Conservation (phyloP, 192 early-diverging fungal genomes). For the Rhizophagus sp. region DNA sequence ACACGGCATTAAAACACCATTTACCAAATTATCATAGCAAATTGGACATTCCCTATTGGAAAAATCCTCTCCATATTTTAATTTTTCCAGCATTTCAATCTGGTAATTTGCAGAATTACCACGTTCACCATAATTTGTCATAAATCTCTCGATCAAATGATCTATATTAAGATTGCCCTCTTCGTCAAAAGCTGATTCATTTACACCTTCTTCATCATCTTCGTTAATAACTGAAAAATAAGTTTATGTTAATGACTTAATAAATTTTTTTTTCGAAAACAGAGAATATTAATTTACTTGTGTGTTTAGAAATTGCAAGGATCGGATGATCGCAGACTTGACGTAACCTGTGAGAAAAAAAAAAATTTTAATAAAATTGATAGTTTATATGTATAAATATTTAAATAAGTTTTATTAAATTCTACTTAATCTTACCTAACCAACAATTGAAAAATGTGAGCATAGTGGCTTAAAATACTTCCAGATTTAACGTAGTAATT, state of each 20-base stretch:
- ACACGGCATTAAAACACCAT: slow-evolving; percentile 54
- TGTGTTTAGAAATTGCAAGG: slow-evolving; percentile 39
- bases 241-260: neutral
- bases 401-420: neutral
- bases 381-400: neutral
- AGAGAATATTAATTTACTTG: neutral
- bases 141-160: neutral
- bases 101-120: neutral
- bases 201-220: neutral
- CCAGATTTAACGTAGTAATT: slow-evolving; percentile 59
- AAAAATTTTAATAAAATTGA: neutral
- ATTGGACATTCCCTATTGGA: slow-evolving; percentile 50
- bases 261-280: neutral
- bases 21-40: slow-evolving; percentile 54
- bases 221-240: neutral
- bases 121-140: neutral
- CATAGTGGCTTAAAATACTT: slow-evolving; percentile 67
- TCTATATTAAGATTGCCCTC: neutral
- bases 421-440: slow-evolving; percentile 37
- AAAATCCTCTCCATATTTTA: slow-evolving; percentile 36
- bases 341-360: slow-evolving; percentile 50
- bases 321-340: slow-evolving; percentile 73
- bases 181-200: neutral
- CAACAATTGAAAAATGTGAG: slow-evolving; percentile 64
- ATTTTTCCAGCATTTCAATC: slow-evolving; percentile 30